A percentile compares a stretch with the other conserved stretches of the same genome.
Conservation (phyloP, 2,329 filamentous ascomycete genomes). For the Decorospora gaudefroyi region DNA sequence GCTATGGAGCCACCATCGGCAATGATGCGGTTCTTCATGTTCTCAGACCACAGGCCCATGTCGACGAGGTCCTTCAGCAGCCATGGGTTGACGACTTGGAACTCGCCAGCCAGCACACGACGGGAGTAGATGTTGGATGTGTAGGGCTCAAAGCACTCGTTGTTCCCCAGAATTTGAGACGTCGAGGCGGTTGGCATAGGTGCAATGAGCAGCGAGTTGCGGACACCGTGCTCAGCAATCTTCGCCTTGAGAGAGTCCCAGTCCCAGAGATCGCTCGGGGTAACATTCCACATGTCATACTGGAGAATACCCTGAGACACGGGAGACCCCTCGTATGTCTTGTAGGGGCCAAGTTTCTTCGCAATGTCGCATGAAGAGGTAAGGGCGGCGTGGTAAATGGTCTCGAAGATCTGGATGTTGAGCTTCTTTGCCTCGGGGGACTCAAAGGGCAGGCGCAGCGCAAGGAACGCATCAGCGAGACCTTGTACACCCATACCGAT, state of each 20-base stretch:
- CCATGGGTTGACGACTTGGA: slow-evolving; percentile 99
- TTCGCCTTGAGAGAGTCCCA: slow-evolving; percentile 87
- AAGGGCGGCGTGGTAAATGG: slow-evolving; percentile 94
- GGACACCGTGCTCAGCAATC: slow-evolving; percentile 89
- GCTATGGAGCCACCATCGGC: slow-evolving; percentile 94
- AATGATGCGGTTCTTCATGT: slow-evolving; percentile 99
- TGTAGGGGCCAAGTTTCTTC: slow-evolving; percentile 80
- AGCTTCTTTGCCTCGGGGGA: slow-evolving; percentile 90
- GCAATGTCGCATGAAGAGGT: slow-evolving; percentile 88
- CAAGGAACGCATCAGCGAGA: slow-evolving; percentile 96
- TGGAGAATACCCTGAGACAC: slow-evolving; percentile 95
- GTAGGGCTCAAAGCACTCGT: slow-evolving; percentile 99
- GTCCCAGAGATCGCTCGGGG: slow-evolving; percentile 93
- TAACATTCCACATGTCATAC: slow-evolving; percentile 98
- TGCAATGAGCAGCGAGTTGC: slow-evolving; percentile 92
- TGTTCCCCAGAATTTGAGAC: slow-evolving; percentile 97
- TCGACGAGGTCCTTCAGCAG: slow-evolving; percentile 97
- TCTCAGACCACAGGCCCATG: slow-evolving; percentile 96
- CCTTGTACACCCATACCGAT: slow-evolving; percentile 97
- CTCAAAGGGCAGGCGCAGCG: slow-evolving; percentile 94
- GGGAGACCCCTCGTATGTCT: slow-evolving; percentile 89
- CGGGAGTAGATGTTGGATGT: slow-evolving; percentile 99
- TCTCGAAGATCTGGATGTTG: slow-evolving; percentile 99
- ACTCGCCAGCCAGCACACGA: slow-evolving; percentile 95
- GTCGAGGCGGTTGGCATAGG: slow-evolving; percentile 98